Base-by-base conservation (phyloP, 2,329 filamentous ascomycete species). In the Pestalotiopsis fici region DNA sequence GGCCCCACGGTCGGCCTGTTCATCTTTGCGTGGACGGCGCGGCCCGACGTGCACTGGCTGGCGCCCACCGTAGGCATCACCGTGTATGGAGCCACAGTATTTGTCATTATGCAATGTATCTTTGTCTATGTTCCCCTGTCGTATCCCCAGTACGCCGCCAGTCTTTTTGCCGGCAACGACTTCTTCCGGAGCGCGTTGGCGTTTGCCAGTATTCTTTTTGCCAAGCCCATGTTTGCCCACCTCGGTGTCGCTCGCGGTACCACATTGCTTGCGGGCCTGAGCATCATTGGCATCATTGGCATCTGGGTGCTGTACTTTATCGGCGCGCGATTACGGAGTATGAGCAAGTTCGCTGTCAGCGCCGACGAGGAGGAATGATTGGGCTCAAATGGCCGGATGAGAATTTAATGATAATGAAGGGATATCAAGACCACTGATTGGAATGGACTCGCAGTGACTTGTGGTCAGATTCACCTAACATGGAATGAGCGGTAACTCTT, bases 91-190 rank as follows among this genome's bases (percentile, higher is more conserved):
- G 82, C 80, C 12, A 79, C 78, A 2, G 84, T 83, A 37, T 88
- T 88, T 72, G 72, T 88, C 67, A 80, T 89, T 65, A 83, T 88
- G 80, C 87, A 89, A 76, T 87, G 85, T 76, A 84, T 89, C 75
- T 89, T 89, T 73, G 80, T 88, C 70, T 89, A 89, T 76, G 83
- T 89, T 18, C 85, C 86, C 0, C 78, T 88, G 23, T 82, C 79
- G 64, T 88, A 88, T 71, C 86, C 86, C 4, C 78, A 81, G 70
- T 88, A 88, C 72, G 86, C 87, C 0, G 87, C 88, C 47, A 85
- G 82, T 61, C 78, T 90, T 25, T 89, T 90, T 73, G 87, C 88
- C 0, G 87, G 82, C 5, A 90, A 89, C 73, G 87, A 89, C 78
- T 86, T 89, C 74, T 84, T 86, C 76, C 82, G 87, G 54, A 84